Evolutionary conservation across 1,139 yeast genomes (phyloP), one percentile per base, ranked within the genome.

Genomic region (Debaryomyces subglobosus): DNA sequence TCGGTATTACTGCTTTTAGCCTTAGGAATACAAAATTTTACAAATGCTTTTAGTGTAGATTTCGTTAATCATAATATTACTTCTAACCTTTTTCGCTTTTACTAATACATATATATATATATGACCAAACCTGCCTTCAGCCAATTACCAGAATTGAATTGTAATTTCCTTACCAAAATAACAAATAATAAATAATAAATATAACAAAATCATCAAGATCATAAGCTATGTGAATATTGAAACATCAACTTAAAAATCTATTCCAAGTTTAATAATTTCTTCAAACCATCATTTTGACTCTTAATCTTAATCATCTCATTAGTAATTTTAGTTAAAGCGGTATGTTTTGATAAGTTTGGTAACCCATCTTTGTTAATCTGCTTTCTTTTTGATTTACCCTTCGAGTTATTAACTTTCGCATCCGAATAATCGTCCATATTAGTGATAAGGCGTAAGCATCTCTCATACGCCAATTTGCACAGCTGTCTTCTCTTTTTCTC

Each of bases 401-500:
- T 59, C 15, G 50, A 48, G 46, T 55, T 53, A 51, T 61, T 57
- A 15, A 49, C 65, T 3, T 65, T 63, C 45, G 67, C 69, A 49
- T 62, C 66, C 51, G 66, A 63, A 58, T 72, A 76, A 25, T 74
- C 76, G 21, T 73, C 77, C 39, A 74, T 67, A 50, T 76, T 68
- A 23, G 76, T 72, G 34, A 76, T 69, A 42, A 74, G 62, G 37
- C 73, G 62, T 43, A 76, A 64, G 56, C 81, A 75, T 49, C 81
- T 60, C 47, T 82, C 85, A 60, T 82, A 83, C 0, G 88, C 84
- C 32, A 72, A 68, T 64, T 87, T 88, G 62, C 92, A 89, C 56
- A 79, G 67, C 53, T 82, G 85, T 41, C 96, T 75, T 49, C 96
- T 77, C 58, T 82, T 81, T 65, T 89, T 90, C 64, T 89, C 96